Percentiles rank a stretch among this genome's conserved stretches.
phyloP scores from a whole-genome alignment of 2,329 filamentous ascomycete genomes.

The Botrytis porri region DNA sequence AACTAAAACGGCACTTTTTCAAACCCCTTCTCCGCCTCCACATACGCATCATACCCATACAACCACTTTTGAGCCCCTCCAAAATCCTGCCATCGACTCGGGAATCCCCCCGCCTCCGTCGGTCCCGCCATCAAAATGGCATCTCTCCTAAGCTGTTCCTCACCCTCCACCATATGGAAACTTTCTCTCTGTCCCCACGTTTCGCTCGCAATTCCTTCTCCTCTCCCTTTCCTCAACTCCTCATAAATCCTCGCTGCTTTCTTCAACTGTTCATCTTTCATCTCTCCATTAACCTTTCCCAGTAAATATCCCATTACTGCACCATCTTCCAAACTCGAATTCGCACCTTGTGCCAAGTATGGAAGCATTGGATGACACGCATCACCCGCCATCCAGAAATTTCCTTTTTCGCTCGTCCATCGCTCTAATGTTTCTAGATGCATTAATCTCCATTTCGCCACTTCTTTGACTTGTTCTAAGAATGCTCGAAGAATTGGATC shows the following conservation, averaged over 20 bases:
- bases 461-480: conserved; percentile 50
- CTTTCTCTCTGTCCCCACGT: conserved; percentile 56
- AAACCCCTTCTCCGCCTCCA: conserved; percentile 48
- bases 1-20: conserved; percentile 25
- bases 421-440: conserved; percentile 39
- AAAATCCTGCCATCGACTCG: conserved; percentile 59
- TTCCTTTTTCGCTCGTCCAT: conserved; percentile 32
- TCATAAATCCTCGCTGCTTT: conserved; percentile 47
- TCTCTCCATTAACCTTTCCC: conserved; percentile 43
- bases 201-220: conserved; percentile 56
- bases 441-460: conserved; percentile 71
- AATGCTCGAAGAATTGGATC: conserved; percentile 54
- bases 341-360: conserved; percentile 63
- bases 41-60: conserved; percentile 61
- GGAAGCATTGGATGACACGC: conserved; percentile 64
- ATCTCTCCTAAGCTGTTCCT: conserved; percentile 57
- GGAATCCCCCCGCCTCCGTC: conserved; percentile 53
- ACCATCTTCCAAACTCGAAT: conserved; percentile 65
- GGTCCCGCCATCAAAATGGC: conserved; percentile 51
- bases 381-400: conserved; percentile 47
- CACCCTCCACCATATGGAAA: conserved; percentile 54
- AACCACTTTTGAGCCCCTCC: conserved; percentile 61
- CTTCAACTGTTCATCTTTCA: conserved; percentile 45
- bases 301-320: conserved; percentile 61
- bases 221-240: conserved; percentile 47